Conservation (phyloP, 345 rosid genomes). For the Aurinia saxatilis region DNA sequence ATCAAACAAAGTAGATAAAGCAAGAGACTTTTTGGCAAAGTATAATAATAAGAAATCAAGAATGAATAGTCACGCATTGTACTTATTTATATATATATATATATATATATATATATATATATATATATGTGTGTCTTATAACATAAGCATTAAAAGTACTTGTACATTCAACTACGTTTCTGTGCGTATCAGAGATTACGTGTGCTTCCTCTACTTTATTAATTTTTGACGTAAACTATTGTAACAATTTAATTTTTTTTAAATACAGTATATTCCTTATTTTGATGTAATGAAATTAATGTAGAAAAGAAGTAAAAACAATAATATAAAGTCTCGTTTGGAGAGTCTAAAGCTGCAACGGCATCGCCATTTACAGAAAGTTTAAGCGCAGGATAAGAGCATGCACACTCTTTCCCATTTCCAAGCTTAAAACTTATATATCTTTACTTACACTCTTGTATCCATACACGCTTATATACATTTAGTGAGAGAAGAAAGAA, state of each 20-base stretch:
- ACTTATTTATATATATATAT: not conserved
- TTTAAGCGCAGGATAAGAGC: conserved; percentile 59
- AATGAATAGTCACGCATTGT: conserved; percentile 6
- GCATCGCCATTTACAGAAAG: conserved; percentile 58
- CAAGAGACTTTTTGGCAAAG: not conserved
- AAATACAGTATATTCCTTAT: not conserved
- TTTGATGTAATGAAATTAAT: not conserved
- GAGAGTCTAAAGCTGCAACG: conserved; percentile 81
- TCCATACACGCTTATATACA: not conserved
- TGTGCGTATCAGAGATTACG: conserved; percentile 37
- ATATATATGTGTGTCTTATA: no score
- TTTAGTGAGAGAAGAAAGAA: conserved; percentile 9
- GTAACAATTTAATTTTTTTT: no score
- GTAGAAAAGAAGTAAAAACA: conserved; percentile 6
- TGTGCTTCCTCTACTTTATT: conserved; percentile 41
- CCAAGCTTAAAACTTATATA: conserved; percentile 27
- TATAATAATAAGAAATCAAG: not conserved
- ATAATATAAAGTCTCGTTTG: conserved; percentile 3
- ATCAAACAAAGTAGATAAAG: conserved; percentile 13
- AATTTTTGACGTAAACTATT: conserved; percentile 29
- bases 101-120: no score
- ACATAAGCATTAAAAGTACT: conserved; percentile 30
- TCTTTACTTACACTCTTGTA: conserved; percentile 8
- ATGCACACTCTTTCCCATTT: conserved; percentile 51
- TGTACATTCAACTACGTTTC: conserved; percentile 32